Percentiles rank a stretch among this genome's conserved stretches.
Evolutionary conservation across 2,329 filamentous ascomycete species (phyloP).

Genomic region (Hirsutella rhossiliensis): DNA sequence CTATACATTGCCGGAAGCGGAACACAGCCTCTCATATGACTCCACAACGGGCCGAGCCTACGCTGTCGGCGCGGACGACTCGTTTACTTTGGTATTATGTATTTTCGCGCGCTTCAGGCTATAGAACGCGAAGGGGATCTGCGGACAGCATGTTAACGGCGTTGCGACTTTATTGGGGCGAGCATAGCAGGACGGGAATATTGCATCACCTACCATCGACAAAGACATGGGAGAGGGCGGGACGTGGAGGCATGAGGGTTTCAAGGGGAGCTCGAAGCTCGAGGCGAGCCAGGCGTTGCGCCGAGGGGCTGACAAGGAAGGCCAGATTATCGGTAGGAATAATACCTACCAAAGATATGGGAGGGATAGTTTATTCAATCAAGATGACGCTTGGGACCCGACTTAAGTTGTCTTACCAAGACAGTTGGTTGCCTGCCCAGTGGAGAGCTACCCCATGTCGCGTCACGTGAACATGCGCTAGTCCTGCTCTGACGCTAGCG

Average conservation of each 20-base stretch:
- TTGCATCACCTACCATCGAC: slow-evolving; percentile 15
- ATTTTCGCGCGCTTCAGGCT: slow-evolving; percentile 16
- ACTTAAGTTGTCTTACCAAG: too few relatives aligned
- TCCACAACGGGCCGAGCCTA: not conserved
- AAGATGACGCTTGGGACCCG: too few relatives aligned
- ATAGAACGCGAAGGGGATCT: slow-evolving; percentile 17
- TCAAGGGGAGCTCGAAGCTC: not conserved
- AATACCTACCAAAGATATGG: slow-evolving; percentile 8
- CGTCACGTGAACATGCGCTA: slow-evolving; percentile 16
- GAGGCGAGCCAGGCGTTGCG: not conserved
- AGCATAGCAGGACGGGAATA: slow-evolving; percentile 8
- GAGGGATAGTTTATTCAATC: not conserved
- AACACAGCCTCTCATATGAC: not conserved
- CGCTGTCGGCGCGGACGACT: not conserved
- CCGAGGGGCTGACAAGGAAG: slow-evolving; percentile 8
- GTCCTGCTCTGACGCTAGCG: slow-evolving; percentile 14
- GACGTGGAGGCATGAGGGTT: not conserved
- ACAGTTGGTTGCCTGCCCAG: too few relatives aligned
- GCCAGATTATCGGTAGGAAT: slow-evolving; percentile 6
- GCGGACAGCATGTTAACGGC: slow-evolving; percentile 22
- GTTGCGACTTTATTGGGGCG: too few relatives aligned
- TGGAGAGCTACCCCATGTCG: too few relatives aligned
- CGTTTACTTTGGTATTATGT: slow-evolving; percentile 14
- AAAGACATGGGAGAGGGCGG: slow-evolving; percentile 4
- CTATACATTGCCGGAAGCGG: not conserved